Evolutionary conservation across 208 protist species (phyloP), one percentile per base, ranked within the genome.

Genomic region (Crithidia expoeki): DNA sequence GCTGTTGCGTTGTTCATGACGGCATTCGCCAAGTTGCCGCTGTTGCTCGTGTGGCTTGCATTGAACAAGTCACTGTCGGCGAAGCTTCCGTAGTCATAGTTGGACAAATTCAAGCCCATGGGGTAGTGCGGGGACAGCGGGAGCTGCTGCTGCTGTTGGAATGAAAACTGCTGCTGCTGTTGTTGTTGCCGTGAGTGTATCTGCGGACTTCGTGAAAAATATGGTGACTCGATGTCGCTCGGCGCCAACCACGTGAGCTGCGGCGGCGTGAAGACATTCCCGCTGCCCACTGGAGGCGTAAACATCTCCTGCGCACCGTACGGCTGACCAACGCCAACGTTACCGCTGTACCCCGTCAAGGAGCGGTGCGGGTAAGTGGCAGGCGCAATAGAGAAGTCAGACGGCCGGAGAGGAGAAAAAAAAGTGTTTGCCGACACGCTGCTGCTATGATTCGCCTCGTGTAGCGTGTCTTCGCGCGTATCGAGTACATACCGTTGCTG

Each of bases 161-260:
- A n/a, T n/a, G n/a, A n/a, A n/a, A n/a, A n/a, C n/a, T n/a, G n/a
- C 38, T 62, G 56, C 56, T 62, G 58, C 58, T 52, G 42, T 28
- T 52, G 58, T 23, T 46, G 58, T 5, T 28, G 28, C 23, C 4
- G 36, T 19, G 36, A 5, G 25, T 52, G 60, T 10, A 51, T 1
- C 60, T 40, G 60, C 7, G 60, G 60, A 16, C 32, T 66, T 4
- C 58, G 58, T 4, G 42, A 52, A 44, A 34, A 52, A 17, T 50
- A 28, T 14, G 58, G 40, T 4, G 33, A 64, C 58, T 52, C 58
- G 28, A 21, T 52, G 27, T 52, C 28, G 25, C 42, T 50, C 42
- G 38, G 58, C 16, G 33, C 53, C 33, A 44, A n/a, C 30, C 53
- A 38, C 33, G 33, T 44, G 19, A 59, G 5, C 53, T 59, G 53